A percentile compares a stretch with the other conserved stretches of the same genome.
phyloP scores from a whole-genome alignment of 768 basidiomycete species.

The Phanerochaete carnosa region DNA sequence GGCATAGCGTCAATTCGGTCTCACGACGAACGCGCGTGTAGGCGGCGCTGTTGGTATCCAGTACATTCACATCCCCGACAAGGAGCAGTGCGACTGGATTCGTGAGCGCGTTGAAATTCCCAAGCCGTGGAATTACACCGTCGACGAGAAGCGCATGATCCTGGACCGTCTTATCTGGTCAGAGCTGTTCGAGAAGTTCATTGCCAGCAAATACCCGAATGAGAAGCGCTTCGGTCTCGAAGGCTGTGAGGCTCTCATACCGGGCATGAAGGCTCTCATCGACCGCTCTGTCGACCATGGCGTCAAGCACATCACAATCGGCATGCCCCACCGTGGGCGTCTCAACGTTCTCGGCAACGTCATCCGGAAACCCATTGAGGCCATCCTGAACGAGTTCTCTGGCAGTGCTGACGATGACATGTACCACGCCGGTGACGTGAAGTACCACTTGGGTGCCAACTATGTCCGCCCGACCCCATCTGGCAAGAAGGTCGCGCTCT shows the following conservation, averaged over 20 bases:
- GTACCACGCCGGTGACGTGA: conserved; percentile 93
- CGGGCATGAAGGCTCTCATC: conserved; percentile 99
- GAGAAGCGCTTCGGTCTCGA: conserved; percentile 99
- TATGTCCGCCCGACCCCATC: conserved; percentile 97
- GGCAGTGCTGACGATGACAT: conserved; percentile 66
- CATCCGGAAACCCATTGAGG: conserved; percentile 97
- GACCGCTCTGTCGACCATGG: conserved; percentile 97
- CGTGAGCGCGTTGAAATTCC: conserved; percentile 94
- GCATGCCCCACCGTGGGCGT: conserved; percentile 99
- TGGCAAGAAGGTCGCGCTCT: conserved; percentile 96
- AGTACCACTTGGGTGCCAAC: conserved; percentile 98
- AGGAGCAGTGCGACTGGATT: conserved; percentile 99
- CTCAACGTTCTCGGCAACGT: conserved; percentile 98
- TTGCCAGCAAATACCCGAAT: conserved; percentile 97
- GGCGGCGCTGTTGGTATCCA: conserved; percentile 88
- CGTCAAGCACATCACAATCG: conserved; percentile 93
- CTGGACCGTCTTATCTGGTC: conserved; percentile 99
- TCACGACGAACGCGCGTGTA: conserved; percentile 24
- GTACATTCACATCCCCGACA: conserved; percentile 95
- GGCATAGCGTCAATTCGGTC: background rate
- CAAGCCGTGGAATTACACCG: conserved; percentile 94
- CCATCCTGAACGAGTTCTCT: conserved; percentile 95
- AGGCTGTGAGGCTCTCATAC: conserved; percentile 95
- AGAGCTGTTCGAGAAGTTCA: conserved; percentile 99
- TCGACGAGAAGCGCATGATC: conserved; percentile 99